phyloP scores from a whole-genome alignment of 1,284 basidiomycete species.

The Wolfiporia cocos region DNA sequence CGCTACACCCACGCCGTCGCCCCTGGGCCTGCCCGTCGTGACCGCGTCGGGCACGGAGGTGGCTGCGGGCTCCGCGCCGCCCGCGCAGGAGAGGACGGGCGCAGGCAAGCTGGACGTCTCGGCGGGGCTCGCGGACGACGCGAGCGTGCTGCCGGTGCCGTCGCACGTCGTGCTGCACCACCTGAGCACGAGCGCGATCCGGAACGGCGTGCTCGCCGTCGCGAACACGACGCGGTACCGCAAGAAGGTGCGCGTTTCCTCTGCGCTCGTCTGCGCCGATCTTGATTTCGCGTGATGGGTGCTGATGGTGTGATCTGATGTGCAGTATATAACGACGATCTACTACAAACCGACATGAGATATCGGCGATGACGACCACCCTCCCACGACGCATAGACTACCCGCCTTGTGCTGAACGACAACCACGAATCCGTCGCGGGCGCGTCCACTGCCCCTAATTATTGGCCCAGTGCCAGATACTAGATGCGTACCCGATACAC shows the following conservation, averaged over 20 bases:
- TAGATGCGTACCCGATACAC: too few relatives aligned
- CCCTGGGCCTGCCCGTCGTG: conserved; percentile 30
- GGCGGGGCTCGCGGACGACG: conserved; percentile 79
- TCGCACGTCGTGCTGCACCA: conserved; percentile 96
- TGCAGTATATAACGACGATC: conserved; percentile 63
- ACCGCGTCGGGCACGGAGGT: conserved; percentile 40
- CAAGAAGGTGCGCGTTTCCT: conserved; percentile 65
- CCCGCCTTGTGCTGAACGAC: too few relatives aligned
- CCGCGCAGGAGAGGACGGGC: conserved; percentile 8
- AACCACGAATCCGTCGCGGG: too few relatives aligned
- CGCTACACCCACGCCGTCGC: conserved; percentile 10
- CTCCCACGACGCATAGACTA: conserved; percentile 1
- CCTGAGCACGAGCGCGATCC: conserved; percentile 92
- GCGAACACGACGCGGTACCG: conserved; percentile 91
- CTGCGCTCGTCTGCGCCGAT: conserved; percentile 5
- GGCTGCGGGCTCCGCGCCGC: conserved; percentile 16
- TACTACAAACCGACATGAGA: conserved; percentile 54
- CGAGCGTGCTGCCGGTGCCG: conserved; percentile 88
- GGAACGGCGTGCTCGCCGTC: conserved; percentile 90
- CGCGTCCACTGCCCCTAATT: too few relatives aligned
- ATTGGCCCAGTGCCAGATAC: too few relatives aligned
- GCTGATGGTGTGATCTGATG: conserved; percentile 9
- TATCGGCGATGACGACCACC: neutral
- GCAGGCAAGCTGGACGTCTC: conserved; percentile 27
- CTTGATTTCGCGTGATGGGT: neutral